Conservation (phyloP, 2,329 filamentous ascomycete genomes). For the Alternaria ethzedia region DNA sequence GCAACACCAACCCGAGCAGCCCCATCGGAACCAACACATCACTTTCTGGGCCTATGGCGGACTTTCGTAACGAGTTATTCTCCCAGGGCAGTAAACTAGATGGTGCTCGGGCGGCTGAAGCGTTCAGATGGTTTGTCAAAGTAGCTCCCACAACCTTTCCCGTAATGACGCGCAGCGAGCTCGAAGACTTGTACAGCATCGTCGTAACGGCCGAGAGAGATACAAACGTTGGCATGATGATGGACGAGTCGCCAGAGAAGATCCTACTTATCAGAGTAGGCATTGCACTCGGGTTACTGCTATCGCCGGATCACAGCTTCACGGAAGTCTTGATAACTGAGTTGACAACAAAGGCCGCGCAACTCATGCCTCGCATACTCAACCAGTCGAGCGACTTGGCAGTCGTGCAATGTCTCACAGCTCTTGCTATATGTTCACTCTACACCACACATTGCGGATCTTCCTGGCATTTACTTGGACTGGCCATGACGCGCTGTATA, state of each 20-base stretch:
- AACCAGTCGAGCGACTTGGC: background rate
- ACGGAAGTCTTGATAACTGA: conserved; percentile 5
- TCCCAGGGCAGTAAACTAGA: background rate
- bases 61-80: background rate
- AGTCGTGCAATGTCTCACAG: background rate
- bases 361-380: background rate
- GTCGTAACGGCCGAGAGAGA: background rate
- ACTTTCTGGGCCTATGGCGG: background rate
- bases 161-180: background rate
- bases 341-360: background rate
- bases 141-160: background rate
- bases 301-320: conserved; percentile 6
- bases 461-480: conserved; percentile 18
- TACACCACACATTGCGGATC: conserved; percentile 17
- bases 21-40: background rate
- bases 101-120: background rate
- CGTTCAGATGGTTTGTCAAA: background rate
- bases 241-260: background rate
- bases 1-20: background rate
- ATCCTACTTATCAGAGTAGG: conserved; percentile 5
- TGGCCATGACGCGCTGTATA: conserved; percentile 17
- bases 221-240: background rate
- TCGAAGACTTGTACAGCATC: background rate
- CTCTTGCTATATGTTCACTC: conserved; percentile 5
- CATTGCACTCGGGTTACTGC: conserved; percentile 10